phyloP scores from a whole-genome alignment of 2,329 filamentous ascomycete genomes.

The Epichloe elymi region DNA sequence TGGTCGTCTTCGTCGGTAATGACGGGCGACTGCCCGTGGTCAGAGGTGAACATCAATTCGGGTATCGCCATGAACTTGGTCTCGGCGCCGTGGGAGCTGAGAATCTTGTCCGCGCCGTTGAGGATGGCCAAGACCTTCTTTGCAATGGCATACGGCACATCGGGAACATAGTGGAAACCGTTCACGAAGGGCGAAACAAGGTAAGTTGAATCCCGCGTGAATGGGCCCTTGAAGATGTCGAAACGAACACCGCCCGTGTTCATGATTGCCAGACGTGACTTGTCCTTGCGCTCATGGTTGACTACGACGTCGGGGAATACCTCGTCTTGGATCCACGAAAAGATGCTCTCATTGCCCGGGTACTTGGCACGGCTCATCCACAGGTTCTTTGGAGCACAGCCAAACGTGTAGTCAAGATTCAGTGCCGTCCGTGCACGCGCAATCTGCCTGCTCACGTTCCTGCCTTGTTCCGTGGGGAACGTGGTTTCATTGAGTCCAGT shows the following conservation, averaged over 20 bases:
- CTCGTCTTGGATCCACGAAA: conserved; percentile 63
- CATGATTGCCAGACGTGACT: conserved; percentile 57
- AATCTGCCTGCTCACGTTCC: conserved; percentile 59
- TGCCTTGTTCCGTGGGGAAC: conserved; percentile 65
- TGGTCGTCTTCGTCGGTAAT: conserved; percentile 4
- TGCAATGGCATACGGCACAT: conserved; percentile 69
- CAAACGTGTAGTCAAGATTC: conserved; percentile 58
- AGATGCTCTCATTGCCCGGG: conserved; percentile 61
- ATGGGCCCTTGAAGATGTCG: conserved; percentile 85
- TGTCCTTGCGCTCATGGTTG: conserved; percentile 42
- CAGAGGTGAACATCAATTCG: conserved; percentile 23
- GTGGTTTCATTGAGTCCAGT: conserved; percentile 56
- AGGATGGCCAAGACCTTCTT: conserved; percentile 50
- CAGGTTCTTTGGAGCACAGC: conserved; percentile 69
- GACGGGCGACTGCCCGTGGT: conserved; percentile 3
- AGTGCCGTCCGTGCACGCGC: conserved; percentile 54
- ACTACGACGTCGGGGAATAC: conserved; percentile 57
- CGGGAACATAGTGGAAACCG: conserved; percentile 59
- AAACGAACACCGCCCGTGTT: conserved; percentile 92
- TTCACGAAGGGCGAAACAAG: conserved; percentile 82
- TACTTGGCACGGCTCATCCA: conserved; percentile 76
- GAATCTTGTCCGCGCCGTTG: conserved; percentile 40
- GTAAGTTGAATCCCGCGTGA: conserved; percentile 77
- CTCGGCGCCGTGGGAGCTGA: conserved; percentile 24
- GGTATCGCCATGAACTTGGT: conserved; percentile 36